Evolutionary conservation across 2,329 filamentous ascomycete genomes (phyloP).

Genomic region (Fusarium dlaminii): DNA sequence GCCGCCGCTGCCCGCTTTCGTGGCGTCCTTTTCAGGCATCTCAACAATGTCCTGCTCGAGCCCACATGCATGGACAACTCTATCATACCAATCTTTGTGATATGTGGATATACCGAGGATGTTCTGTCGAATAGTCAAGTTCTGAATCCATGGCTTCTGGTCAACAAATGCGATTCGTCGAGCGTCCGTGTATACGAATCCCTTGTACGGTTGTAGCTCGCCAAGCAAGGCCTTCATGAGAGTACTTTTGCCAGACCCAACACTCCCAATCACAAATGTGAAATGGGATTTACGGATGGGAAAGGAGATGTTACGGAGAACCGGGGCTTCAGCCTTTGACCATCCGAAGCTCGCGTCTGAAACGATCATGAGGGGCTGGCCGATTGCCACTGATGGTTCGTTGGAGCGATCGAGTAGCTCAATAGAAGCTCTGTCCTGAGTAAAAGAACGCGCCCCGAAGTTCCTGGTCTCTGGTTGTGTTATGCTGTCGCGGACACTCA

Average conservation of each 20-base stretch:
- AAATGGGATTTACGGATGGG: slow-evolving; percentile 9
- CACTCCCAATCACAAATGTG: slow-evolving; percentile 8
- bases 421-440: neutral
- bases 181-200: slow-evolving; percentile 3
- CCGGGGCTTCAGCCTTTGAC: neutral
- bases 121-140: slow-evolving; percentile 10
- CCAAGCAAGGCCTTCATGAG: slow-evolving; percentile 12
- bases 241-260: slow-evolving; percentile 8
- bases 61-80: neutral
- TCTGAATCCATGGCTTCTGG: slow-evolving; percentile 17
- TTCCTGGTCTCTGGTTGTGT: neutral
- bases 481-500: neutral
- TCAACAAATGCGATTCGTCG: slow-evolving; percentile 7
- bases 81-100: slow-evolving; percentile 6
- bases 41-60: slow-evolving; percentile 9
- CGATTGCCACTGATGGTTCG: neutral
- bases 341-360: slow-evolving; percentile 5
- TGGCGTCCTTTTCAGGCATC: neutral
- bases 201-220: slow-evolving; percentile 2
- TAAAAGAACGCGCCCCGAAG: accelerated
- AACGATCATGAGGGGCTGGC: slow-evolving; percentile 3
- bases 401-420: neutral
- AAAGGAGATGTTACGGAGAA: neutral
- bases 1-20: slow-evolving; percentile 46
- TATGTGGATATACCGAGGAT: slow-evolving; percentile 3